Evolutionary conservation across 371 early-diverging fungal species (phyloP).

Genomic region (Quaeritorhiza haematococci): DNA sequence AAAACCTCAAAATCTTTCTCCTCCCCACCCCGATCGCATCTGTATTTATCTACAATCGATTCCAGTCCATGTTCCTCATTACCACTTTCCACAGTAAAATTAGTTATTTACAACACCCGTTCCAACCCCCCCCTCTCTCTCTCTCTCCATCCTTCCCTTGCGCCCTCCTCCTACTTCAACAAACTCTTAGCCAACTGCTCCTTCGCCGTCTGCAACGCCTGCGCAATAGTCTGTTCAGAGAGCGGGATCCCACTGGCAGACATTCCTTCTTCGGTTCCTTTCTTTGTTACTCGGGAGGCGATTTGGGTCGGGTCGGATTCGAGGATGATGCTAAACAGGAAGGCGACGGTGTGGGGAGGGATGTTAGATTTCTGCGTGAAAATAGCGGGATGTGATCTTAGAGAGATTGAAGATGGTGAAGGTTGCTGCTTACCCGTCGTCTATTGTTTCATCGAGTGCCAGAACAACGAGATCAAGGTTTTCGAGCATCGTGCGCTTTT

Average conservation of each 20-base stretch:
- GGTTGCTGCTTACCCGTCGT: constrained; percentile 81
- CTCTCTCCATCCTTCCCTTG: too few relatives aligned
- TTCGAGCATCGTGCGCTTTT: constrained; percentile 85
- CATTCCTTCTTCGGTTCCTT: constrained; percentile 69
- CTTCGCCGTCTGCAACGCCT: constrained; percentile 85
- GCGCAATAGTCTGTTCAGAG: constrained; percentile 84
- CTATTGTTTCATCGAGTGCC: constrained; percentile 91
- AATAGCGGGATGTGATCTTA: too few relatives aligned
- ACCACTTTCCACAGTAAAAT: too few relatives aligned
- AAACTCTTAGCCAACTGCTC: constrained; percentile 79
- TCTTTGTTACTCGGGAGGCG: constrained; percentile 86
- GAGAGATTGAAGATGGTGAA: too few relatives aligned
- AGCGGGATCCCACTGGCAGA: constrained; percentile 52
- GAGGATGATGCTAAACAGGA: constrained; percentile 59
- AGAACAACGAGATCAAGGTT: constrained; percentile 86
- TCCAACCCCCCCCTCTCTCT: too few relatives aligned
- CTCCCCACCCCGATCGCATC: too few relatives aligned
- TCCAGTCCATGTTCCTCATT: too few relatives aligned
- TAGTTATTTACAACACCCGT: too few relatives aligned
- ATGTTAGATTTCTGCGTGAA: too few relatives aligned
- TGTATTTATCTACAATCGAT: too few relatives aligned
- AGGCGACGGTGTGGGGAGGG: too few relatives aligned
- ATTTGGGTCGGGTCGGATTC: constrained; percentile 88
- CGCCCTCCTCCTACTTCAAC: constrained; percentile 43
- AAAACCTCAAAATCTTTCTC: too few relatives aligned